phyloP scores from a whole-genome alignment of 129 eudicot species.

The Scalesia atractyloides region DNA sequence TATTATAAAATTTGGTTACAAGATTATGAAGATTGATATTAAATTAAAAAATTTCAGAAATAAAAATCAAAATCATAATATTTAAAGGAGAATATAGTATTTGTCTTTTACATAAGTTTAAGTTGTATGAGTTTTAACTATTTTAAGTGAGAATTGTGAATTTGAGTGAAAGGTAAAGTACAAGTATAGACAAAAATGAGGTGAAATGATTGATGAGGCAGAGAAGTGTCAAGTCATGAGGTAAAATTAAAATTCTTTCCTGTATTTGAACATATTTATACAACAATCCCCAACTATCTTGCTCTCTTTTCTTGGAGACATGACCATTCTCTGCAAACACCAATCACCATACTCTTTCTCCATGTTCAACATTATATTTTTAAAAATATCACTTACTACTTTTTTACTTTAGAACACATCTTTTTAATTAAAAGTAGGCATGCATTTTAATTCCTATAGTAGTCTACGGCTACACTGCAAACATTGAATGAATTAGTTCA shows the following conservation, averaged over 20 bases:
- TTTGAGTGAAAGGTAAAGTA: slow-evolving; percentile 21
- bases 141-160: slow-evolving; percentile 16
- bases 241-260: slow-evolving; percentile 22
- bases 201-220: slow-evolving; percentile 35
- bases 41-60: neutral
- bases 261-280: slow-evolving; percentile 32
- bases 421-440: neutral
- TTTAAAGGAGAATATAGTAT: too few species aligned
- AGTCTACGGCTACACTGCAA: too few species aligned
- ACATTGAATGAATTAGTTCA: too few species aligned
- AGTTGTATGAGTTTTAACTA: too few species aligned
- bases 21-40: too few species aligned
- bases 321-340: slow-evolving; percentile 28
- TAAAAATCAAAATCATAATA: neutral
- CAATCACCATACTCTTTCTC: slow-evolving; percentile 16
- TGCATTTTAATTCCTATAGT: neutral
- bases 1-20: too few species aligned
- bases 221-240: slow-evolving; percentile 29
- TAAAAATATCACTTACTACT: neutral
- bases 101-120: too few species aligned
- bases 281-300: slow-evolving; percentile 3
- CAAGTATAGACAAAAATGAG: slow-evolving; percentile 3
- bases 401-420: neutral
- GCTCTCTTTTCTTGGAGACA: slow-evolving; percentile 38
- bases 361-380: neutral